phyloP scores from a whole-genome alignment of 1,284 basidiomycete species.

The Rhodotorula sp. region DNA sequence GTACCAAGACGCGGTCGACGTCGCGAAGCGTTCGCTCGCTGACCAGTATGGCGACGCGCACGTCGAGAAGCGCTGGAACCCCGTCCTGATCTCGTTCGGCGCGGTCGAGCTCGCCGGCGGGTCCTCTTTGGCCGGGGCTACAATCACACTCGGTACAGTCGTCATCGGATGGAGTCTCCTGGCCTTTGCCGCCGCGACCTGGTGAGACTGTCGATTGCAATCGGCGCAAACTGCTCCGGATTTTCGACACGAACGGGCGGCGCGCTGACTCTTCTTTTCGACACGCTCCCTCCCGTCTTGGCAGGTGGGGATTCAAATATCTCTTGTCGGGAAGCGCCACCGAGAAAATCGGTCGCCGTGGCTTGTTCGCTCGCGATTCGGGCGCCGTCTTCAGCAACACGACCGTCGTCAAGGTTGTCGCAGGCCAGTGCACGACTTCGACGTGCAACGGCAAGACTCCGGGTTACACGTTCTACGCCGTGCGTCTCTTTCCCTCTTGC shows the following conservation, averaged over 20 bases:
- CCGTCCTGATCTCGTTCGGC: neutral
- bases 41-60: neutral
- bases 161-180: neutral
- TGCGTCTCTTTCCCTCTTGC: neutral
- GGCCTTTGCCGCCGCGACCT: neutral
- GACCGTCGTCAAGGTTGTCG: neutral
- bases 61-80: neutral
- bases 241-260: too few species aligned
- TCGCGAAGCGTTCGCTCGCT: neutral
- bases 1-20: neutral
- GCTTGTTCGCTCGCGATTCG: neutral
- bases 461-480: neutral
- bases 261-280: too few species aligned
- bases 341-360: neutral
- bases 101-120: neutral
- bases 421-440: neutral
- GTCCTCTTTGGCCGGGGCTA: neutral
- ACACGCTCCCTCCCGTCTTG: too few species aligned
- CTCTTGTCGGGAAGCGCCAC: neutral
- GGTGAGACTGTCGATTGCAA: too few species aligned
- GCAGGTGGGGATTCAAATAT: neutral
- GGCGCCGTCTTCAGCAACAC: neutral
- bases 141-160: neutral
- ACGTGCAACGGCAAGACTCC: slow-evolving; percentile 1
- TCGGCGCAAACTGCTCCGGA: too few species aligned